phyloP scores from a whole-genome alignment of 1,139 yeast species.

The Protomyces gravidus region DNA sequence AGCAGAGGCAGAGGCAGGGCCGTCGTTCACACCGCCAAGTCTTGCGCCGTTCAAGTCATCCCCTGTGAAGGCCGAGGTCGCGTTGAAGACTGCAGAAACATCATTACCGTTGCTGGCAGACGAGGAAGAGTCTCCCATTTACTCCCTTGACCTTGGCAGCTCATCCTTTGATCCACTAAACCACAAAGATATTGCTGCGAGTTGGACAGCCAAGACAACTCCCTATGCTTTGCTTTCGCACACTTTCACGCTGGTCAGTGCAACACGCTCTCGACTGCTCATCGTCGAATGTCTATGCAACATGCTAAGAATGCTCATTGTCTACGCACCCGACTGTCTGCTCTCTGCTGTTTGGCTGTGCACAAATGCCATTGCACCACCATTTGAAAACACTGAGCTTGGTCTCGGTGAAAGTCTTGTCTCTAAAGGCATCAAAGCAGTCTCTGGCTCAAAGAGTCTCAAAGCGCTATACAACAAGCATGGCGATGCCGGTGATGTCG shows the following conservation, averaged over 20 bases:
- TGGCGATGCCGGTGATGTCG: constrained; percentile 37
- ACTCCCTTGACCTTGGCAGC: constrained; percentile 14
- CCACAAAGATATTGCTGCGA: constrained; percentile 11
- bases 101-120: constrained; percentile 2
- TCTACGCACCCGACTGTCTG: constrained; percentile 31
- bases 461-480: constrained; percentile 32
- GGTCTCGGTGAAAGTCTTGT: constrained; percentile 35
- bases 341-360: constrained; percentile 35
- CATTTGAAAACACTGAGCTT: constrained; percentile 33
- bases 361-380: constrained; percentile 35
- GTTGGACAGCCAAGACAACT: constrained; percentile 15
- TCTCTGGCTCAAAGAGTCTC: constrained; percentile 33
- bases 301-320: constrained; percentile 32
- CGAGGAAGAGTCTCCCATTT: constrained; percentile 3
- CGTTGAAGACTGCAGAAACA: background rate
- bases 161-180: constrained; percentile 15
- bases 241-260: constrained; percentile 31
- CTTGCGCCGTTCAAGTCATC: too few relatives aligned
- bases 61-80: background rate
- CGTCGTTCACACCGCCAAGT: background rate
- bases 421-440: constrained; percentile 32
- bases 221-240: constrained; percentile 34
- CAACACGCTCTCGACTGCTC: constrained; percentile 35
- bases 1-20: background rate
- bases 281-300: constrained; percentile 34